Evolutionary conservation across 768 basidiomycete genomes (phyloP).

Genomic region (Kwoniella heveanensis): DNA sequence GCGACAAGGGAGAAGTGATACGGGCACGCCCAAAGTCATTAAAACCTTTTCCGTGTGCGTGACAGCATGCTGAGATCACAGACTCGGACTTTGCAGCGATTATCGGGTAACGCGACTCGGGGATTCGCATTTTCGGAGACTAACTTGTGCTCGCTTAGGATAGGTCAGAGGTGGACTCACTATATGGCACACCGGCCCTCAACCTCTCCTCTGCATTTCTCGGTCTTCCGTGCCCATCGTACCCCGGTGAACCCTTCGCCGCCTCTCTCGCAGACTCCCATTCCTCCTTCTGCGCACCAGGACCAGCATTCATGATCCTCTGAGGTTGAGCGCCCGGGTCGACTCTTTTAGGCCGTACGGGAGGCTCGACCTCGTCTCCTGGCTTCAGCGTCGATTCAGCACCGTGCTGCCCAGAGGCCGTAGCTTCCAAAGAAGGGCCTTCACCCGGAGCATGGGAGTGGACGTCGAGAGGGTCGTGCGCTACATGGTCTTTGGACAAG

Average conservation of each 20-base stretch:
- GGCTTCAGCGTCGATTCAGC: conserved; percentile 22
- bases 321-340: conserved; percentile 39
- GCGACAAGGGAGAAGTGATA: background rate
- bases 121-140: too few species aligned
- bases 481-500: conserved; percentile 65
- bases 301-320: conserved; percentile 24
- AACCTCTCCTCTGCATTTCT: conserved; percentile 73
- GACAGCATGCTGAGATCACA: too few species aligned
- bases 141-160: background rate
- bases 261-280: conserved; percentile 60
- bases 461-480: conserved; percentile 56
- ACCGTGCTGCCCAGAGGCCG: background rate
- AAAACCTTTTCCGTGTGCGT: too few species aligned
- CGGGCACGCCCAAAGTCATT: too few species aligned
- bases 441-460: conserved; percentile 48
- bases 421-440: conserved; percentile 22
- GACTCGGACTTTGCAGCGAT: too few species aligned
- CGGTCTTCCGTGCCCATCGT: conserved; percentile 71
- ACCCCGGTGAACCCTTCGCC: conserved; percentile 66
- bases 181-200: conserved; percentile 61
- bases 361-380: conserved; percentile 35
- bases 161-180: conserved; percentile 36
- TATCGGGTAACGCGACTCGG: too few species aligned
- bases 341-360: conserved; percentile 20
- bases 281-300: conserved; percentile 24